Evolutionary conservation across 1,284 basidiomycete genomes (phyloP), one percentile per base, ranked within the genome.

Genomic region (Ganoderma meredithae): DNA sequence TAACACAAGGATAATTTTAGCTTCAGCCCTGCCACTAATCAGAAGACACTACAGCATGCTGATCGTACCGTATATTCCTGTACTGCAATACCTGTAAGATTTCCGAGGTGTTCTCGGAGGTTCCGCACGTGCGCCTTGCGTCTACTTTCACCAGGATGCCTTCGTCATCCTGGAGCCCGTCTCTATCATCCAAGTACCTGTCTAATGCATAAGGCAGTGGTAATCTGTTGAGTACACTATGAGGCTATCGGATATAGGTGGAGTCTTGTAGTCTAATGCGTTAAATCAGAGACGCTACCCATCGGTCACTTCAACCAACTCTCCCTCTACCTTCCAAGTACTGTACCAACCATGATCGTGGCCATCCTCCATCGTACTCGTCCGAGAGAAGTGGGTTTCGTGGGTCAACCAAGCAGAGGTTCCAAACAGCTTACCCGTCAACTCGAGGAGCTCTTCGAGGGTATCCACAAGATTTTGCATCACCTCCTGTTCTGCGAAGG

Each of bases 401-500:
- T 75, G 75, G 47, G 74, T 75, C 72, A 83, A 72, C 84, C 85
- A 86, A 19, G 81, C 76, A 7, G 81, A 80, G 15, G 83, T 83
- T 7, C 85, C 84, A 68, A 87, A 86, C 27, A 86, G 72, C 62
- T 81, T 75, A 1, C 83, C 80, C 31, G 80, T 81, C 9, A 83
- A 66, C 43, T 82, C 77, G 31, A 85, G 74, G 36, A 86, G 69
- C 60, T 80, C 78, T 62, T 87, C 84, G 6, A 86, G 73, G 15
- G 81, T 78, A 41, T 82, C 80, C 22, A 86, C 83, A 66, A 86
- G 70, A 58, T 83, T 78, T 53, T 78, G 78, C 75, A 84, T 70
- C 36, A 83, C 76, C 67, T 84, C 82, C 36, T 80, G 80, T 72
- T 86, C 85, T 5, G 85, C 85, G 66, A 84, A 80, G 15, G 81